These are phyloP conservation scores for Candida loeiensis DNA, from an alignment of 805 yeast genomes.

Conservation along the genomic window DNA sequence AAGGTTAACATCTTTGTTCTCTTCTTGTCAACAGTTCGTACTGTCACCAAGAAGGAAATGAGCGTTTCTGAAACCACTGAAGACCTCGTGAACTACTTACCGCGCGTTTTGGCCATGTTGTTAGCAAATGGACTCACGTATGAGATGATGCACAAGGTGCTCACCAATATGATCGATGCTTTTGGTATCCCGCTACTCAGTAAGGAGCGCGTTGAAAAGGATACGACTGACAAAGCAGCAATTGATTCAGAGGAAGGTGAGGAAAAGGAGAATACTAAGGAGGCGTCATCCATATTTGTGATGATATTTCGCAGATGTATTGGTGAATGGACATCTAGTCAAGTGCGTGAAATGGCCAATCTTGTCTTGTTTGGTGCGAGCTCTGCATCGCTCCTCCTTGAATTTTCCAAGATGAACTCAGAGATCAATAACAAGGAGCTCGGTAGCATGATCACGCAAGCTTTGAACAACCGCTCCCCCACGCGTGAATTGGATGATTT, in stretches of 20 bases:
- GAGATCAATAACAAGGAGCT: conserved; percentile 10
- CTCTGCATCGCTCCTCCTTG: conserved; percentile 7
- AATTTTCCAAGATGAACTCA: conserved; percentile 7
- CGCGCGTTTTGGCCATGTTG: conserved; percentile 21
- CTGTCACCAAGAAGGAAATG: conserved; percentile 28
- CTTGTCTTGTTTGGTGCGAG: conserved; percentile 7
- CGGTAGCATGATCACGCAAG: conserved; percentile 14
- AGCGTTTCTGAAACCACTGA: conserved; percentile 26
- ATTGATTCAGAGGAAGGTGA: not conserved
- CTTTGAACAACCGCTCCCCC: conserved; percentile 19
- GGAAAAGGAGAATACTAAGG: not conserved
- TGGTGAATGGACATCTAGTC: conserved; percentile 8
- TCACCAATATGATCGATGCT: conserved; percentile 29
- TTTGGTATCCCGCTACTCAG: conserved; percentile 21
- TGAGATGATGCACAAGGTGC: conserved; percentile 20
- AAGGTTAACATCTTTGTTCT: conserved; percentile 22
- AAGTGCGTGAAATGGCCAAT: conserved; percentile 15
- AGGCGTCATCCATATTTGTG: not conserved
- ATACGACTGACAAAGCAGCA: too few species aligned
- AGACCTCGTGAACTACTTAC: conserved; percentile 32
- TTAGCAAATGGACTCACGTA: conserved; percentile 17
- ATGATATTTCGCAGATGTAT: conserved; percentile 11
- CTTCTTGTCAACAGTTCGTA: conserved; percentile 25
- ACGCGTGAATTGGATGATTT: conserved; percentile 11
- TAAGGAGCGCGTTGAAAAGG: too few species aligned